phyloP scores from a whole-genome alignment of 495 filamentous ascomycete species.

The Podospora bellae-mahoneyi region DNA sequence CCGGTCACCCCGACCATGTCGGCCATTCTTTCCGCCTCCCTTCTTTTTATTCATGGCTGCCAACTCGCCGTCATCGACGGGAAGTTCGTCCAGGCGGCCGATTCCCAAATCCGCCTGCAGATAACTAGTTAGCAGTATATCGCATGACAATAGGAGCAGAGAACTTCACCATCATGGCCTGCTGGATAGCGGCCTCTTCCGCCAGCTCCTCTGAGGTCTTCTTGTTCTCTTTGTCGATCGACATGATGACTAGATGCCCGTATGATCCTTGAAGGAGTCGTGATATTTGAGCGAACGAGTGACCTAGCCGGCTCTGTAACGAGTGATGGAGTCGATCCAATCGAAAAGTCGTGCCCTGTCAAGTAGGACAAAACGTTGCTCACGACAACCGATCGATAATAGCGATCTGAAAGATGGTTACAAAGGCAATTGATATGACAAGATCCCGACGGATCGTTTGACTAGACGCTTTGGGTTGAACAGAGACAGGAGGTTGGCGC shows the following conservation, averaged over 20 bases:
- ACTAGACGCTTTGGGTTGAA: too few relatives aligned
- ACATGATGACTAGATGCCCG: neutral
- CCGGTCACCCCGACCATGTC: neutral
- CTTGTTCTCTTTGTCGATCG: neutral
- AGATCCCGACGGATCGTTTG: neutral
- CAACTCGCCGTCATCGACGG: slow-evolving; percentile 14
- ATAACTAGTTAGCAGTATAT: slow-evolving; percentile 6
- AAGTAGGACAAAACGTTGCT: neutral
- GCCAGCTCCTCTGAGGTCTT: neutral
- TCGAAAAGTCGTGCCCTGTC: neutral
- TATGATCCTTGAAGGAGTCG: neutral
- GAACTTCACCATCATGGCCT: slow-evolving; percentile 7
- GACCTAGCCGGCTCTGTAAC: neutral
- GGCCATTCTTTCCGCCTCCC: neutral
- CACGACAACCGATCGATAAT: neutral
- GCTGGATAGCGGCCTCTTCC: neutral
- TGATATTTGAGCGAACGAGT: neutral
- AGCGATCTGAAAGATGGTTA: neutral
- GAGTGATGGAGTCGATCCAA: neutral
- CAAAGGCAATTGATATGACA: neutral
- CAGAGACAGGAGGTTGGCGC: too few relatives aligned
- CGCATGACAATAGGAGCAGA: neutral
- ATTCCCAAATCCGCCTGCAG: slow-evolving; percentile 25
- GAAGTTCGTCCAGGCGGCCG: slow-evolving; percentile 16
- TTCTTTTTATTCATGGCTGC: neutral